Evolutionary conservation across 164 flowering plant species (phyloP), one percentile per base, ranked within the genome.

Genomic region (Platanus orientalis): DNA sequence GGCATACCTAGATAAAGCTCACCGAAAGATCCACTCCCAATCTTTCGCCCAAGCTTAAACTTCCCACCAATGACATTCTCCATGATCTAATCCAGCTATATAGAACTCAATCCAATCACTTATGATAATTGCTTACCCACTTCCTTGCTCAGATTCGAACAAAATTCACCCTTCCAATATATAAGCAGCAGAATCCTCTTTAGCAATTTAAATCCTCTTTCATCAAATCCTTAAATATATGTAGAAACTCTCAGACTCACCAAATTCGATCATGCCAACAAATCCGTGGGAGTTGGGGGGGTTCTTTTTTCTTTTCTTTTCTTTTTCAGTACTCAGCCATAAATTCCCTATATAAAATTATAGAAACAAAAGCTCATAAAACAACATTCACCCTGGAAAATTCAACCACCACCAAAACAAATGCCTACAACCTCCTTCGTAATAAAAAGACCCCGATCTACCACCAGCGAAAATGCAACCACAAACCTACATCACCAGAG

Each of bases 1-100:
- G n/a, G n/a, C 70, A 57, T 78, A 86, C 92, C 92, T 49, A 81
- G 73, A 34, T n/a, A n/a, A n/a, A n/a, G n/a, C n/a, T n/a, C n/a
- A n/a, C n/a, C n/a, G n/a, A n/a, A n/a, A n/a, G n/a, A n/a, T n/a
- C n/a, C n/a, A n/a, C n/a, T n/a, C n/a, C n/a, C n/a, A n/a, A n/a
- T n/a, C n/a, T n/a, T n/a, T 40, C 57, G n/a, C 48, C 65, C 66
- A 1, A 68, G 66, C 65, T 68, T 68, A 51, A 32, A 65, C 62
- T 65, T 65, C 4, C 54, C 69, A 16, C 62, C 69, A 29, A 55
- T 32, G 23, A 55, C 58, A 55, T 32, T 81, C 59, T 80, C 88
- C 91, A 86, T 86, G 66, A 61, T 70, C 30, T 3, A 70, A 45
- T 66, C 67, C 56, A 64, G 26, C 45, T 40, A 63, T 47, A 59